Evolutionary conservation across 169 alveolate genomes (phyloP), one percentile per base, ranked within the genome.

Genomic region (Eimeria praecox): DNA sequence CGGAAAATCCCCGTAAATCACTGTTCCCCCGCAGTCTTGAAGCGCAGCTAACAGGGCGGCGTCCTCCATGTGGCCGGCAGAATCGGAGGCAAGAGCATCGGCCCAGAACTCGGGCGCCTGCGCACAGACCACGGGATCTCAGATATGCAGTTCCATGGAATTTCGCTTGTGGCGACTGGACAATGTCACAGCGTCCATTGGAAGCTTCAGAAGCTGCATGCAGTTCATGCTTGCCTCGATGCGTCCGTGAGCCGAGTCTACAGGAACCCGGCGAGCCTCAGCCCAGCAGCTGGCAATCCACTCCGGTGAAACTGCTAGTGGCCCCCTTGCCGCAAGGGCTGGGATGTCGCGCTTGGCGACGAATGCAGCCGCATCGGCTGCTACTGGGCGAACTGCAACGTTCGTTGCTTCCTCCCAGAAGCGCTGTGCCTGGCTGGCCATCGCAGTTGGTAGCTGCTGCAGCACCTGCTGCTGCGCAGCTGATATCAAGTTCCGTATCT

Each of bases 81-180:
- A 87, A 27, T 87, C 93, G 40, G 93, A 56, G 56, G 62, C 49
- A 38, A 42, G 82, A 5, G n/a, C 78, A 12, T 87, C 93, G 20
- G 83, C 71, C 93, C 93, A 87, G 66, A 87, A 87, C 38, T 87
- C 93, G 3, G 93, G 93, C 22, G 49, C 93, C 93, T 87, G 93
- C n/a, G 64, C 22, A 24, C 66, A 49, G 3, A 78, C 64, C 64
- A 20, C 30, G 24, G 1, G 30, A 44, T 22, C 38, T 38, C 49
- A 69, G 80, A 33, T 27, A 1, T 69, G 27, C 9, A 6, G 0
- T 35, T 24, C 40, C n/a, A 71, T 16, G 46, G 44, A 35, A 4
- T 35, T 71, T 35, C 40, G 52, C 30, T 33, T 71, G 12, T 35
- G 52, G 52, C 8, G 30, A 16, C 14, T 35, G 30, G 2, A 30